phyloP scores from a whole-genome alignment of 495 filamentous ascomycete genomes.

The Aspergillus diversus region DNA sequence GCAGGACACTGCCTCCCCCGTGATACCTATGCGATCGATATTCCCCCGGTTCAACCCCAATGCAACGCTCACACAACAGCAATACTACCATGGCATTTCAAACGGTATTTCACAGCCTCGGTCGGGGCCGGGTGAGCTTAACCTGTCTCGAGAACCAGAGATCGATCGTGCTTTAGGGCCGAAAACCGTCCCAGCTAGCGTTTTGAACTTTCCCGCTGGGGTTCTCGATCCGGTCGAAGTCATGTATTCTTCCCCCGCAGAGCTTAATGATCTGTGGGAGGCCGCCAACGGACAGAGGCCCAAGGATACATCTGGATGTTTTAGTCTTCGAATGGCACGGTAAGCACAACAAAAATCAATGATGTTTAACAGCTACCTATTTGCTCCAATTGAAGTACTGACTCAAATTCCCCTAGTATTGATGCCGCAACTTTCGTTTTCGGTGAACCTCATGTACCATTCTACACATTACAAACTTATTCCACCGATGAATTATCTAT shows the following conservation, averaged over 20 bases:
- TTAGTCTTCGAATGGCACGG: slow-evolving; percentile 51
- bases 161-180: slow-evolving; percentile 47
- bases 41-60: slow-evolving; percentile 82
- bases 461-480: slow-evolving; percentile 51
- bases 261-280: slow-evolving; percentile 55
- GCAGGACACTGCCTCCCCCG: slow-evolving; percentile 36
- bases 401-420: slow-evolving; percentile 28
- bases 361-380: neutral
- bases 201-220: slow-evolving; percentile 49
- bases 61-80: slow-evolving; percentile 68
- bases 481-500: slow-evolving; percentile 45
- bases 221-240: slow-evolving; percentile 38
- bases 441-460: slow-evolving; percentile 43
- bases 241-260: slow-evolving; percentile 46
- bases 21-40: slow-evolving; percentile 65
- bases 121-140: slow-evolving; percentile 41
- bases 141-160: slow-evolving; percentile 36
- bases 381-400: slow-evolving; percentile 9
- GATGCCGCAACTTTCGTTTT: slow-evolving; percentile 43
- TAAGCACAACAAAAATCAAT: slow-evolving; percentile 23
- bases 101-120: slow-evolving; percentile 44
- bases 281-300: slow-evolving; percentile 57
- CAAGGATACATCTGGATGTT: slow-evolving; percentile 39
- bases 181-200: slow-evolving; percentile 51
- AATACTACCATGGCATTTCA: slow-evolving; percentile 64